Conservation (phyloP, 2,329 filamentous ascomycete genomes). For the Diaporthe sp. region DNA sequence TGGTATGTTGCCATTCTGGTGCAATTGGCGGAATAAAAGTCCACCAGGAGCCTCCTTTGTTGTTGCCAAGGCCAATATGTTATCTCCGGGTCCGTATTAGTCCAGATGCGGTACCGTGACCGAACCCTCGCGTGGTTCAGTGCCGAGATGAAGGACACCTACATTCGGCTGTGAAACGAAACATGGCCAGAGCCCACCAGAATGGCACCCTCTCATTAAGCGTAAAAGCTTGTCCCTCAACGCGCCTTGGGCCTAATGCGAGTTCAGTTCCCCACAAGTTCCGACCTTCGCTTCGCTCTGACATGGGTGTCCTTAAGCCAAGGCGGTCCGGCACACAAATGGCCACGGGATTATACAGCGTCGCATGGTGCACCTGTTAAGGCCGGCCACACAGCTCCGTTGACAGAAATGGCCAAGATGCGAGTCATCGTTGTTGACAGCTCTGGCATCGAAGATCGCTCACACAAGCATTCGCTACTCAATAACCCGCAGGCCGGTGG, state of each 20-base stretch:
- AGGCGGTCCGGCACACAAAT: constrained; percentile 7
- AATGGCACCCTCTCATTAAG: constrained; percentile 21
- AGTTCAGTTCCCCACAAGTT: not conserved
- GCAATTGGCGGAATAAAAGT: constrained; percentile 30
- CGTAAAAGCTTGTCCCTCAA: constrained; percentile 5
- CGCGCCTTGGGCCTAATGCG: not conserved
- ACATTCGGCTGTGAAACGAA: constrained; percentile 23
- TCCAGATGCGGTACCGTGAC: constrained; percentile 23
- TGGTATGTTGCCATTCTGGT: constrained; percentile 11
- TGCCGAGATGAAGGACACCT: constrained; percentile 25
- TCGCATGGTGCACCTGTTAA: constrained; percentile 2
- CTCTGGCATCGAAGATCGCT: not conserved
- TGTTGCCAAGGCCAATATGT: constrained; percentile 13
- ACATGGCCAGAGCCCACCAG: constrained; percentile 9
- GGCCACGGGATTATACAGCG: not conserved
- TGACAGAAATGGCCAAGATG: constrained; percentile 22
- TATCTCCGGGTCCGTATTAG: constrained; percentile 23
- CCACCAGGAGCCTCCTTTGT: constrained; percentile 8
- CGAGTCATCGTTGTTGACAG: constrained; percentile 22
- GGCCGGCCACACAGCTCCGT: constrained; percentile 21
- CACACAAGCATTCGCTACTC: not conserved
- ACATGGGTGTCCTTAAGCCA: constrained; percentile 8
- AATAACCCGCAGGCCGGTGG: constrained; percentile 1
- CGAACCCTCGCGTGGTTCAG: constrained; percentile 4
- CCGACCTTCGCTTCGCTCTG: not conserved